These are phyloP conservation scores for Nakaseomyces delphensis DNA, from an alignment of 1,139 yeast genomes.

Conservation along the genomic window DNA sequence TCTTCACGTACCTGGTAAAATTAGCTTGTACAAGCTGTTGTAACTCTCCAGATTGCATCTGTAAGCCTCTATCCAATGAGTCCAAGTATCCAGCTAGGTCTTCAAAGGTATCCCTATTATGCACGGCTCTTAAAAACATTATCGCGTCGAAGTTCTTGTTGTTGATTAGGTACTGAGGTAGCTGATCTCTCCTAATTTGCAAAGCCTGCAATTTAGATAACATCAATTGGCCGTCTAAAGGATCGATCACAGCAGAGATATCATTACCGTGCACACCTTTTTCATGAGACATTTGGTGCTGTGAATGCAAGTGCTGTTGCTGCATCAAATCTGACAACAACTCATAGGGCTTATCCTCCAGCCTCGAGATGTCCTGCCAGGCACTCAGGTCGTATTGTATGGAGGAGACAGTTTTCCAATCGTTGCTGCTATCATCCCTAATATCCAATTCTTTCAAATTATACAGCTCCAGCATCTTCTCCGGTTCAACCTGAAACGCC, in stretches of 20 bases:
- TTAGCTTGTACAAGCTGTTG: slow-evolving; percentile 63
- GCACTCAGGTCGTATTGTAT: slow-evolving; percentile 29
- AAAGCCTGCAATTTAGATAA: slow-evolving; percentile 38
- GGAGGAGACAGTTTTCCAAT: slow-evolving; percentile 32
- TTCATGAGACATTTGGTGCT: no score
- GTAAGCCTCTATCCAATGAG: slow-evolving; percentile 52
- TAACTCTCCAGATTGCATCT: slow-evolving; percentile 57
- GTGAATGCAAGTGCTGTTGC: slow-evolving; percentile 21
- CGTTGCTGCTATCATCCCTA: slow-evolving; percentile 6
- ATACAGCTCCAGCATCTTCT: slow-evolving; percentile 35
- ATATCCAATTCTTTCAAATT: slow-evolving; percentile 37
- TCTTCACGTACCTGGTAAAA: slow-evolving; percentile 63
- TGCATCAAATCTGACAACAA: slow-evolving; percentile 28
- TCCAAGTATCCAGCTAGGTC: slow-evolving; percentile 50
- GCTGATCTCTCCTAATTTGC: slow-evolving; percentile 32
- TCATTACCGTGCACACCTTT: background rate
- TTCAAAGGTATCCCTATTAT: slow-evolving; percentile 58
- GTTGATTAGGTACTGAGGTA: slow-evolving; percentile 53
- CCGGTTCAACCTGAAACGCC: slow-evolving; percentile 31
- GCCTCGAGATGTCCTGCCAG: slow-evolving; percentile 27
- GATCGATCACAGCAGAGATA: slow-evolving; percentile 37
- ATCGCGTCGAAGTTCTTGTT: slow-evolving; percentile 68
- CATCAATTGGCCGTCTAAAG: slow-evolving; percentile 44
- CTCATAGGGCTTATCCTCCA: slow-evolving; percentile 32
- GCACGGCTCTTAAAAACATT: slow-evolving; percentile 60